Evolutionary conservation across 129 eudicot genomes (phyloP).

Genomic region (Mikania micrantha): DNA sequence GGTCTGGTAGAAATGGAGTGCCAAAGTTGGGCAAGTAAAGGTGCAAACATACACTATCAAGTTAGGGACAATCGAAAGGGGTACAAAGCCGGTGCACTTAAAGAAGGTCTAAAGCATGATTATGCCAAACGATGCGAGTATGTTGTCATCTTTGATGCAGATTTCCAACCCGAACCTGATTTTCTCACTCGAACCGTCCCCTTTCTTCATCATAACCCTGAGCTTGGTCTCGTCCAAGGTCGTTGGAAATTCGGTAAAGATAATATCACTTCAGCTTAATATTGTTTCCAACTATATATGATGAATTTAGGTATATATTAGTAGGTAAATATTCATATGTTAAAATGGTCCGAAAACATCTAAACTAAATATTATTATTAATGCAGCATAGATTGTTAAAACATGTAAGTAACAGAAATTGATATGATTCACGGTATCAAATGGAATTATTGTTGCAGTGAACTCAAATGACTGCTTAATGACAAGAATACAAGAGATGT

Average conservation of each 20-base stretch:
- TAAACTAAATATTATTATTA: too few species aligned
- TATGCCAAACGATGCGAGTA: not conserved
- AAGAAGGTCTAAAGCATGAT: not conserved
- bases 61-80: not conserved
- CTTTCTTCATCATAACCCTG: slow-evolving; percentile 5
- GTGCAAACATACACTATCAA: slow-evolving; percentile 3
- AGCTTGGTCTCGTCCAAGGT: slow-evolving; percentile 7
- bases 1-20: slow-evolving; percentile 5
- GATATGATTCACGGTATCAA: not conserved
- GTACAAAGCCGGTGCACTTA: slow-evolving; percentile 15
- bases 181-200: not conserved
- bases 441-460: not conserved
- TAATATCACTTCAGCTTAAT: not conserved
- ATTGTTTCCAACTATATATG: not conserved
- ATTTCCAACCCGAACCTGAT: slow-evolving; percentile 13
- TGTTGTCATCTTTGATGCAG: slow-evolving; percentile 14
- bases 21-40: not conserved
- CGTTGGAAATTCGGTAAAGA: slow-evolving; percentile 11
- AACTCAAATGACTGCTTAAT: not conserved
- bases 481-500: slow-evolving; percentile 1
- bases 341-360: too few species aligned
- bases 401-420: too few species aligned
- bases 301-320: not conserved
- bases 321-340: too few species aligned
- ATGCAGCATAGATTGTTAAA: too few species aligned